phyloP scores from a whole-genome alignment of 768 basidiomycete genomes.

The Suillus occidentalis region DNA sequence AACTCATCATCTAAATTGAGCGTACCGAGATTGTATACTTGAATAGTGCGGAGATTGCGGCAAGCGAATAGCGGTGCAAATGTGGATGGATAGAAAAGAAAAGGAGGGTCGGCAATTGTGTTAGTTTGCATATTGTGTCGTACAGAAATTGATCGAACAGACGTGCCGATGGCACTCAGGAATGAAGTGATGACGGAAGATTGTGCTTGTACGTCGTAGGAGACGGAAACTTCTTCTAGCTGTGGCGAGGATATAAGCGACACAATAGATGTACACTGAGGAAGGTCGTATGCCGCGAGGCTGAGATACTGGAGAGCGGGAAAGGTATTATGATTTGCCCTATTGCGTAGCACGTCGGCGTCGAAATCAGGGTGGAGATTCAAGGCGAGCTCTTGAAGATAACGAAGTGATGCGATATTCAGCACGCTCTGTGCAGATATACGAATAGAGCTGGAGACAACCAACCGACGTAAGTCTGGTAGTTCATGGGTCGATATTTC shows the following conservation, averaged over 20 bases:
- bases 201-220: conserved; percentile 29
- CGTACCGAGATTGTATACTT: conserved; percentile 26
- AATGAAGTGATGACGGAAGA: conserved; percentile 21
- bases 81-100: conserved; percentile 24
- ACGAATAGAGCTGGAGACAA: conserved; percentile 24
- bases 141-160: conserved; percentile 20
- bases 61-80: conserved; percentile 26
- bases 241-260: conserved; percentile 24
- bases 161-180: conserved; percentile 14
- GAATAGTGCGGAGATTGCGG: conserved; percentile 19
- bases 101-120: conserved; percentile 23
- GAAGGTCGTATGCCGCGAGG: conserved; percentile 24
- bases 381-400: conserved; percentile 26
- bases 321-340: conserved; percentile 17
- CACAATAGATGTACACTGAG: conserved; percentile 28
- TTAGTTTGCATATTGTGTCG: conserved; percentile 26
- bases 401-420: conserved; percentile 20
- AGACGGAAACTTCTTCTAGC: conserved; percentile 24
- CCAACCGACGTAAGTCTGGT: conserved; percentile 22
- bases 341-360: conserved; percentile 13
- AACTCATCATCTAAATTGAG: conserved; percentile 29
- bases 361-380: conserved; percentile 20
- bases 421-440: conserved; percentile 24
- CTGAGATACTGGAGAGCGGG: conserved; percentile 24
- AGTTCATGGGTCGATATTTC: conserved; percentile 19